These are phyloP conservation scores for Leccinum ochraceum DNA, from an alignment of 768 basidiomycete genomes.

Conservation along the genomic window DNA sequence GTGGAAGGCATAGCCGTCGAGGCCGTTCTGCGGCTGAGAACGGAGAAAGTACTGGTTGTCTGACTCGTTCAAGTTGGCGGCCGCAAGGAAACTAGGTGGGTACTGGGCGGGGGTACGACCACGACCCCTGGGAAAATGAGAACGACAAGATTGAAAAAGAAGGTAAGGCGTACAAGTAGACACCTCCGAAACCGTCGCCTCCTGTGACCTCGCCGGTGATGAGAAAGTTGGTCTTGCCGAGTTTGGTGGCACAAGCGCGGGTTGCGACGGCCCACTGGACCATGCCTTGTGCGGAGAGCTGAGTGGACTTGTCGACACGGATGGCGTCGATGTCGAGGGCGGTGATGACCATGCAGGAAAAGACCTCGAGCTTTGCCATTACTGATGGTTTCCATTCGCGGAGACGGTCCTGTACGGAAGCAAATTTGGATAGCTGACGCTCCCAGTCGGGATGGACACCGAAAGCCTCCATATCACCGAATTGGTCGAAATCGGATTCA, in stretches of 20 bases:
- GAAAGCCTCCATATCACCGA: constrained; percentile 96
- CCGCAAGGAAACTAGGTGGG: constrained; percentile 67
- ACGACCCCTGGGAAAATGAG: constrained; percentile 59
- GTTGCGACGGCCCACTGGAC: constrained; percentile 74
- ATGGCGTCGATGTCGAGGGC: constrained; percentile 92
- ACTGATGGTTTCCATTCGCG: constrained; percentile 87
- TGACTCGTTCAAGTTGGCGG: constrained; percentile 61
- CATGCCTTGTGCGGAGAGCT: constrained; percentile 82
- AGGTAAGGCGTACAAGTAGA: constrained; percentile 67
- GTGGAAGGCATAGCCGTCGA: constrained; percentile 89
- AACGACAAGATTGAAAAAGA: background rate
- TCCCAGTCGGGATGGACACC: constrained; percentile 95
- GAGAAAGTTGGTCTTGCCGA: constrained; percentile 86
- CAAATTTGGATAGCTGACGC: constrained; percentile 93
- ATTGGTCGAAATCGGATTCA: constrained; percentile 89
- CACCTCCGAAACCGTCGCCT: constrained; percentile 84
- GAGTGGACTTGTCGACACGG: constrained; percentile 94
- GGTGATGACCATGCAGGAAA: constrained; percentile 84
- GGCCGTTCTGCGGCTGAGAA: constrained; percentile 52
- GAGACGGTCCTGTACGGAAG: constrained; percentile 94
- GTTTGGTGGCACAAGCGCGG: constrained; percentile 65
- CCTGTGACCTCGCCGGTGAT: constrained; percentile 95
- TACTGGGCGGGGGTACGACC: constrained; percentile 77
- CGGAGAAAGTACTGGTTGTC: constrained; percentile 82
- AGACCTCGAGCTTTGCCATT: constrained; percentile 72